Conservation (phyloP, 306 rosid genomes). For the Acacia melanoxylon region DNA sequence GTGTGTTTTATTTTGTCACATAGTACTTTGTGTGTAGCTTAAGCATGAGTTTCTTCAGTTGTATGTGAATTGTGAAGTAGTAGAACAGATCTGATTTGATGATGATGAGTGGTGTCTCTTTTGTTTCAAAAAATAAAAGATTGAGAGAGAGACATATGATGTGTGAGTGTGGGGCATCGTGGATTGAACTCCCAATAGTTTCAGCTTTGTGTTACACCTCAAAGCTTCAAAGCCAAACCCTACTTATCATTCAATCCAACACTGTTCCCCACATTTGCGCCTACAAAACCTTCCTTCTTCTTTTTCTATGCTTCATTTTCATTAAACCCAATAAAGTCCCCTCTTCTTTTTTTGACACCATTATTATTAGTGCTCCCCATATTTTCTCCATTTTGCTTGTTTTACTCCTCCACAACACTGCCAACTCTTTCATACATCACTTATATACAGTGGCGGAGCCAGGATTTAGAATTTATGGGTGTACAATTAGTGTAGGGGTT, state of each 20-base stretch:
- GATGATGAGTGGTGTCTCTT: background rate
- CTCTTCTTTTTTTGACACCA: background rate
- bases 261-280: conserved; percentile 34
- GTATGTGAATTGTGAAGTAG: background rate
- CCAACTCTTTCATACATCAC: background rate
- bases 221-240: conserved; percentile 25
- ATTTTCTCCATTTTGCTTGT: conserved; percentile 18
- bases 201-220: conserved; percentile 39
- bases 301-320: background rate
- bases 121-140: background rate
- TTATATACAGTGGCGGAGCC: no score
- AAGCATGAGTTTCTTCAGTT: conserved; percentile 30
- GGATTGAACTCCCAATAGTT: conserved; percentile 44
- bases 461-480: no score
- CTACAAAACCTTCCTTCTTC: background rate
- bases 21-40: conserved; percentile 52
- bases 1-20: conserved; percentile 3
- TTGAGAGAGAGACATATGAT: conserved; percentile 1
- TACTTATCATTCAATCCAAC: background rate
- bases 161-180: conserved; percentile 45
- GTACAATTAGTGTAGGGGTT: no score
- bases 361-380: background rate
- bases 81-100: background rate
- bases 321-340: background rate
- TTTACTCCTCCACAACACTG: background rate